A percentile compares a stretch with the other conserved stretches of the same genome.
These are phyloP conservation scores for Vitis hybrid DNA, from an alignment of 177 flowering plant species.

Conservation along the genomic window DNA sequence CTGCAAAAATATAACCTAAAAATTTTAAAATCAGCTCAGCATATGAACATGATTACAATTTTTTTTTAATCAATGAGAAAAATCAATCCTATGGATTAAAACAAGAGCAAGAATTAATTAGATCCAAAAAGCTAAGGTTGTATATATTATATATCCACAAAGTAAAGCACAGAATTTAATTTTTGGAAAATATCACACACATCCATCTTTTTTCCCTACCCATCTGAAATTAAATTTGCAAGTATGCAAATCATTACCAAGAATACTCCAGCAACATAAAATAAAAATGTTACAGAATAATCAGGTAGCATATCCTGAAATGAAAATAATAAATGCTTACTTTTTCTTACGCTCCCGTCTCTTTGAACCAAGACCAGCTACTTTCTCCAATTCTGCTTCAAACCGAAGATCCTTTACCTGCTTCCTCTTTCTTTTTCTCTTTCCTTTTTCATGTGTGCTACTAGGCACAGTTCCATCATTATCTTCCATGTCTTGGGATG, in stretches of 20 bases:
- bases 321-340: constrained; percentile 25
- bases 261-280: neutral
- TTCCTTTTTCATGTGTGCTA: constrained; percentile 36
- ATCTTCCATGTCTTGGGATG: constrained; percentile 14
- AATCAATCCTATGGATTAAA: too few species aligned
- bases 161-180: too few species aligned
- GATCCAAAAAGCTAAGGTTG: too few species aligned
- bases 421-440: constrained; percentile 57
- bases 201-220: too few species aligned
- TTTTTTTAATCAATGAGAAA: too few species aligned
- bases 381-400: constrained; percentile 20
- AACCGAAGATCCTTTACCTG: constrained; percentile 59
- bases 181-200: too few species aligned
- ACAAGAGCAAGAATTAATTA: too few species aligned
- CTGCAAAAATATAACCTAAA: too few species aligned
- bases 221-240: too few species aligned
- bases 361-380: constrained; percentile 30
- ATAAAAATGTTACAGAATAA: neutral
- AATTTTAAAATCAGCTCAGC: too few species aligned
- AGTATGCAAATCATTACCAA: neutral
- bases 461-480: constrained; percentile 17
- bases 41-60: too few species aligned
- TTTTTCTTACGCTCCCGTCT: constrained; percentile 64
- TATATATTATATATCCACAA: too few species aligned
- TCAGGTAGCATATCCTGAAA: neutral